Conservation (phyloP, 2,329 filamentous ascomycete species). For the Phialophora macrospora region DNA sequence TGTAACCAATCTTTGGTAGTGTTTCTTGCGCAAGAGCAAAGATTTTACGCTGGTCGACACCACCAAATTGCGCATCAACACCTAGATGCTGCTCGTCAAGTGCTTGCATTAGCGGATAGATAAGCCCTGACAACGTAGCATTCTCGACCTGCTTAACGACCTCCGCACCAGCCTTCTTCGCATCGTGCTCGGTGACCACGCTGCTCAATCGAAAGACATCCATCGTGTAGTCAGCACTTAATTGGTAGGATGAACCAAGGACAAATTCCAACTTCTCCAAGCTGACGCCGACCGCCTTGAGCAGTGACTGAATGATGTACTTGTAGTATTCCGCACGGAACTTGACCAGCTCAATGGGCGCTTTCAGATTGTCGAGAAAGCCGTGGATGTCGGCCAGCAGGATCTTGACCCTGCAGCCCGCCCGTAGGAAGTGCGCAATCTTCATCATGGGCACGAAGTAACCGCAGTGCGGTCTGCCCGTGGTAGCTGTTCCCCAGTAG, state of each 20-base stretch:
- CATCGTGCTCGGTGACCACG: conserved; percentile 75
- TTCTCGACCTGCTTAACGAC: conserved; percentile 91
- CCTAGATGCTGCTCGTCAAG: conserved; percentile 88
- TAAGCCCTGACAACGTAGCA: conserved; percentile 71
- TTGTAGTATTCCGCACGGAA: conserved; percentile 84
- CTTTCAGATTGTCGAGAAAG: conserved; percentile 63
- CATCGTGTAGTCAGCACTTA: conserved; percentile 72
- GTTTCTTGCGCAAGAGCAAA: conserved; percentile 85
- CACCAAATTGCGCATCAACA: conserved; percentile 87
- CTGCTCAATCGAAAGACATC: conserved; percentile 79
- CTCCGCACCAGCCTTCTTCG: conserved; percentile 88
- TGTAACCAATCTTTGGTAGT: conserved; percentile 84
- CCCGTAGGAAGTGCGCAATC: conserved; percentile 82
- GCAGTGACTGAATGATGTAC: conserved; percentile 72
- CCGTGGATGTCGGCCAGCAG: conserved; percentile 71
- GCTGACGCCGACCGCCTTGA: conserved; percentile 77
- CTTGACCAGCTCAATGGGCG: conserved; percentile 84
- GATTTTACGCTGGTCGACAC: conserved; percentile 83
- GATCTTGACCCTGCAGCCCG: conserved; percentile 80
- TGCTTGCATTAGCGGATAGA: conserved; percentile 87
- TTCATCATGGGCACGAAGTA: conserved; percentile 91
- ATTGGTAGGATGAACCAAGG: conserved; percentile 82
- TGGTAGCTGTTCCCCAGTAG: conserved; percentile 88
- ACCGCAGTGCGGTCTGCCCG: conserved; percentile 84
- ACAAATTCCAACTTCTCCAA: conserved; percentile 82